Evolutionary conservation across 192 early-diverging fungal species (phyloP).

Genomic region (Funneliformis mosseae): DNA sequence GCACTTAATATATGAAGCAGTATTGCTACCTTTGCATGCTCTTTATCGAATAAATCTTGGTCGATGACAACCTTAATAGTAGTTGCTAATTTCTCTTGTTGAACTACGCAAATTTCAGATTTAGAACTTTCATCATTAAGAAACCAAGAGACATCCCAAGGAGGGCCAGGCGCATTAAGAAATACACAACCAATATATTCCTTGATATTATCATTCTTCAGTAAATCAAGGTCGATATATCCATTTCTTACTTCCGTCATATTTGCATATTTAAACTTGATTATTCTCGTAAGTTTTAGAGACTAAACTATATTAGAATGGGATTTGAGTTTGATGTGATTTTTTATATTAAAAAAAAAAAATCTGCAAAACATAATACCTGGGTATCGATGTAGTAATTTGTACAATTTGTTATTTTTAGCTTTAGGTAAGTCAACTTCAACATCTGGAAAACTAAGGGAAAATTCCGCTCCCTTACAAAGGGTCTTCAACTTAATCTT

Average conservation of each 20-base stretch:
- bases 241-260: not conserved
- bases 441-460: not conserved
- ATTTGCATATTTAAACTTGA: not conserved
- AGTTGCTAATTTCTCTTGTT: too few relatives aligned
- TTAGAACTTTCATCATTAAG: not conserved
- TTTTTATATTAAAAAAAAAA: not conserved
- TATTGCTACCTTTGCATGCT: not conserved
- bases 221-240: not conserved
- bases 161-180: not conserved
- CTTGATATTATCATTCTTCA: slow-evolving; percentile 2
- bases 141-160: not conserved
- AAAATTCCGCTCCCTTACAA: not conserved
- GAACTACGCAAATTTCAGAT: not conserved
- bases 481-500: not conserved
- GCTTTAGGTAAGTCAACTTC: slow-evolving; percentile 1
- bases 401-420: not conserved
- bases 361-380: slow-evolving; percentile 1
- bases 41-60: too few relatives aligned
- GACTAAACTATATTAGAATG: slow-evolving; percentile 2
- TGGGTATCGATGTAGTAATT: too few relatives aligned
- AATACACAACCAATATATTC: not conserved
- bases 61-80: too few relatives aligned
- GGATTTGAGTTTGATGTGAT: slow-evolving; percentile 7
- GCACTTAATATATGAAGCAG: slow-evolving; percentile 5
- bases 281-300: slow-evolving; percentile 4